Evolutionary conservation across 2,329 filamentous ascomycete species (phyloP).

Genomic region (Acephala macrosclerotiorum): DNA sequence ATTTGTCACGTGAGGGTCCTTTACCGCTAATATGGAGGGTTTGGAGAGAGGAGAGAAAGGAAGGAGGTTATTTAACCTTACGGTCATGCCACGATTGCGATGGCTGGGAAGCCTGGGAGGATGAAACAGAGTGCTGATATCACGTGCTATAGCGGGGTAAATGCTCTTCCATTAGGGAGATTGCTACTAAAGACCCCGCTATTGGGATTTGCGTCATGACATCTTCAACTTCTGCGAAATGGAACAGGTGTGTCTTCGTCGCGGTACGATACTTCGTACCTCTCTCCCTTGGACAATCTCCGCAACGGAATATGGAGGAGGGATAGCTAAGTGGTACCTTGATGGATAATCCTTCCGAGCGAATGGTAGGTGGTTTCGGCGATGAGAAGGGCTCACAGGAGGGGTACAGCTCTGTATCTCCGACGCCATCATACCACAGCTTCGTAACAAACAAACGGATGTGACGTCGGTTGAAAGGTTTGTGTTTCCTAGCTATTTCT

Average conservation of each 20-base stretch:
- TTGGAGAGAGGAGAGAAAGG: background rate
- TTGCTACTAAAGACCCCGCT: background rate
- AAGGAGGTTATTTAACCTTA: background rate
- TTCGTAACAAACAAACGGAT: background rate
- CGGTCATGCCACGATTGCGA: background rate
- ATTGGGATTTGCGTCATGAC: background rate
- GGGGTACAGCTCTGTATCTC: background rate
- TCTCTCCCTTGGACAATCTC: background rate
- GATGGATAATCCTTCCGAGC: background rate
- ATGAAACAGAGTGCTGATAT: conserved; percentile 1
- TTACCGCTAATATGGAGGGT: too few relatives aligned
- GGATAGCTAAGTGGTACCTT: background rate
- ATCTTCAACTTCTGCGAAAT: too few relatives aligned
- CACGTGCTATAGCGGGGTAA: conserved; percentile 13
- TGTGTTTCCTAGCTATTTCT: too few relatives aligned
- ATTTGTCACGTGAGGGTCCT: too few relatives aligned
- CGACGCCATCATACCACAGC: background rate
- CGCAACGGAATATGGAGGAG: too few relatives aligned
- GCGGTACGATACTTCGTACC: background rate
- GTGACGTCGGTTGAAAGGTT: background rate
- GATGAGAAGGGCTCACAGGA: background rate
- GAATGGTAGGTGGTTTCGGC: background rate
- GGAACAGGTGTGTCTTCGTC: too few relatives aligned
- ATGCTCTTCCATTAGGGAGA: too few relatives aligned
- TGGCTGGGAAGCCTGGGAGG: background rate